Base-by-base conservation (phyloP, 495 filamentous ascomycete genomes). In the Aspergillus nanangensis region DNA sequence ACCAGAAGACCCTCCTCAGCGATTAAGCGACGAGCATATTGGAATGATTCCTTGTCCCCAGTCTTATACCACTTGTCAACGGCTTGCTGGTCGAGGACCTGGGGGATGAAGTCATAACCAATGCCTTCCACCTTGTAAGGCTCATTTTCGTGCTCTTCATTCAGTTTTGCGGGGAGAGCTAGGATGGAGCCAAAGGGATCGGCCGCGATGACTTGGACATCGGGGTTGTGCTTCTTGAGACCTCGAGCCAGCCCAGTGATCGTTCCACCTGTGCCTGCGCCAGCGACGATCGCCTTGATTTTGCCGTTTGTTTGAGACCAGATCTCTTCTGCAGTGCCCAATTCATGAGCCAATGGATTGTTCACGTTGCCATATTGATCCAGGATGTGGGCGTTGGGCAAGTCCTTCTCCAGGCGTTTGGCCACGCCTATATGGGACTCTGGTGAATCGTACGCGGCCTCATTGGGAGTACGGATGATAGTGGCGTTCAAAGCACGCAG, bases 51-150 rank as follows among this genome's bases (percentile, higher is more conserved):
- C 47, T 79, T 81, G 52, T 99, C 93, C 31, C 88, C 87, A 3
- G 93, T 97, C 76, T 99, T 99, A 66, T 96, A 95, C 93, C 93
- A 99, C 53, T 84, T 83, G 61, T 95, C 84, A n/a, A 99, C 87
- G 18, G 76, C 61, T 8, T 82, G 61, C 50, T 83, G 88, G 55
- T 95, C 84, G 19, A 99, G 77, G 1, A 99, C 93, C 29, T 96
- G 86, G 4, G 93, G 93, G 42, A 97, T 86, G 59, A 99, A 99
- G 60, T 99, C 93, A 60, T 99, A 99, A 18, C 93, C 93, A 58
- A 99, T 97, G 17, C 93, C 93, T 70, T 99, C 93, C 0, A 99
- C 93, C 70, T 97, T 97, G 62, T 99, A 99, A 4, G 86, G 74
- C 52, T 87, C 84, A 60, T 95, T 88, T 24, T 75, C 79, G 51